These are phyloP conservation scores for Cladorrhinum sp. DNA, from an alignment of 2,329 filamentous ascomycete species.

Conservation along the genomic window DNA sequence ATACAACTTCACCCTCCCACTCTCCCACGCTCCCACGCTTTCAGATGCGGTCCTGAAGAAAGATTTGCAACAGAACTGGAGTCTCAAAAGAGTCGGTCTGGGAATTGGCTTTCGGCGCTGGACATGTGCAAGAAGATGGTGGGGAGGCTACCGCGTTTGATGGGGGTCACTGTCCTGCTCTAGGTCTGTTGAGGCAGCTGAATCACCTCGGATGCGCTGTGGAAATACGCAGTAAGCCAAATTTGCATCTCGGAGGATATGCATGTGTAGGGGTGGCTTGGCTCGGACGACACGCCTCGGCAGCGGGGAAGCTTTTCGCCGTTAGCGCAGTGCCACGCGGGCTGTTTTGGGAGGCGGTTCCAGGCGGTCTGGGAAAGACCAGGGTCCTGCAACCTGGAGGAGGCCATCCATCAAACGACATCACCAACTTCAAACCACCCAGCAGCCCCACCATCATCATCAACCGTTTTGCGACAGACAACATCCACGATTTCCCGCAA, in stretches of 20 bases:
- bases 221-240: neutral
- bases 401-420: constrained; percentile 8
- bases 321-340: neutral
- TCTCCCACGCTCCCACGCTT: neutral
- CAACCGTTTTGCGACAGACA: neutral
- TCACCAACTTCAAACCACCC: constrained; percentile 4
- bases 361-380: neutral
- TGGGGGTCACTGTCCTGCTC: neutral
- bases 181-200: constrained; percentile 9
- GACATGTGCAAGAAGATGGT: neutral
- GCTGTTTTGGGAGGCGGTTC: neutral
- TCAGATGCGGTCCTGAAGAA: neutral
- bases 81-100: neutral
- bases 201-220: neutral
- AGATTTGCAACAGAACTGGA: neutral
- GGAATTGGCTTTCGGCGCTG: neutral
- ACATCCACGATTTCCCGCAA: neutral
- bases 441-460: neutral
- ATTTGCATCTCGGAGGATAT: neutral
- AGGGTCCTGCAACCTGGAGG: neutral
- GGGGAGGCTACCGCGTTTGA: neutral
- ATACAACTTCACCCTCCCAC: constrained; percentile 6
- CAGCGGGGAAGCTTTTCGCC: constrained; percentile 18
- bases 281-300: constrained; percentile 1
- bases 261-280: neutral